Base-by-base conservation (phyloP, 208 protist genomes). In the Willaertia magna region DNA sequence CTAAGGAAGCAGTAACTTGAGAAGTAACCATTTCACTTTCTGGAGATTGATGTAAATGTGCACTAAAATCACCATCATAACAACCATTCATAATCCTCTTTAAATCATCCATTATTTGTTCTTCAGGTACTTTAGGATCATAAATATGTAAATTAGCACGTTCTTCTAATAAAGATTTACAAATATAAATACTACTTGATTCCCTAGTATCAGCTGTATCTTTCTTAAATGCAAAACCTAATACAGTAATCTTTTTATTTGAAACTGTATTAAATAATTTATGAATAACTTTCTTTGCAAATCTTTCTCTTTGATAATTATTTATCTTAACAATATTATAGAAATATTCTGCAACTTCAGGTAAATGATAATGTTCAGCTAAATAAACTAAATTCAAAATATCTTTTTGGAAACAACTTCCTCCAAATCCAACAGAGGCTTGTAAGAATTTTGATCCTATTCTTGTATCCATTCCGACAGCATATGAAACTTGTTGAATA, bases 171-270 rank as follows among this genome's bases (percentile, higher is more conserved):
- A 99, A 90, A 3, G 91, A 87, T 26, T 90, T 85, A 79, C 88
- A 93, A 40, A 99, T 90, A 85, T 94, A 88, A 85, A 98, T 96
- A 43, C 97, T 92, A 4, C 96, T 87, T 76, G 94, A 94, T 89
- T 98, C 97, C 30, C 97, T 91, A 30, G 94, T 97, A 88, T 99
- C 97, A 59, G 95, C 95, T n/a, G 97, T 98, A 88, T 98, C 92
- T 88, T 96, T 97, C 92, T 99, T 99, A 91, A 99, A 99, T 34
- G 97, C 96, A 88, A 98, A 98, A 16, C 97, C 97, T 52, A 97
- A 92, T 51, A 98, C 87, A 20, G 92, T 89, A 82, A 99, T 96
- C 30, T 91, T 94, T 91, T 99, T 99, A 74, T 86, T 87, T 22
- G 86, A 86, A 7, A 99, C 90, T 6, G 94, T 98, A 87, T 97